These are phyloP conservation scores for Yamadazyma buinensis DNA, from an alignment of 1,139 yeast genomes.

Conservation along the genomic window DNA sequence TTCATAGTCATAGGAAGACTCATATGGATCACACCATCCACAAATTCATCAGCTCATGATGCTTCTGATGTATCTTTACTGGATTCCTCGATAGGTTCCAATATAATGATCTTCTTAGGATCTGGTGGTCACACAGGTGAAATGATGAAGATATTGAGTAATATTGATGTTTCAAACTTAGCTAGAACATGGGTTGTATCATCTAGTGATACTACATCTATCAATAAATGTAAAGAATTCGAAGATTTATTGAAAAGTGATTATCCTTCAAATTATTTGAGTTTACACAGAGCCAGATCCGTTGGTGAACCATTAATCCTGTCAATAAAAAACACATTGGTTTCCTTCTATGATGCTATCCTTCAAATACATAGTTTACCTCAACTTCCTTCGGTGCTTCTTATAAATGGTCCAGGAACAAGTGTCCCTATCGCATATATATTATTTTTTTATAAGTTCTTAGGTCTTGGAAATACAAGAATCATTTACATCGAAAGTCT, in stretches of 20 bases:
- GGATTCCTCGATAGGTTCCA: conserved; percentile 16
- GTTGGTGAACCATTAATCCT: conserved; percentile 62
- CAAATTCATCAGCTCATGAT: conserved; percentile 8
- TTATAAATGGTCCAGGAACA: conserved; percentile 95
- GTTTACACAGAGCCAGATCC: conserved; percentile 69
- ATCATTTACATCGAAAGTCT: conserved; percentile 83
- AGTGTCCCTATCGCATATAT: conserved; percentile 73
- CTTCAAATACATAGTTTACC: conserved; percentile 16
- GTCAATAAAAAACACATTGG: conserved; percentile 51
- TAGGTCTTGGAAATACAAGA: conserved; percentile 51
- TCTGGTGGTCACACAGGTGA: conserved; percentile 97
- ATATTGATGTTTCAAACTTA: conserved; percentile 23
- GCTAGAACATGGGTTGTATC: conserved; percentile 45
- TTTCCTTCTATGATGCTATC: conserved; percentile 33
- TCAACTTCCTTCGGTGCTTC: conserved; percentile 47
- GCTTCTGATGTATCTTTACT: neutral
- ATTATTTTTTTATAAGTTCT: conserved; percentile 48
- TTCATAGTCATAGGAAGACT: conserved; percentile 23
- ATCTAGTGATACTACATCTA: conserved; percentile 60
- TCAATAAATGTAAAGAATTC: conserved; percentile 43
- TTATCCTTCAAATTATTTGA: conserved; percentile 23
- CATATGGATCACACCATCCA: conserved; percentile 27
- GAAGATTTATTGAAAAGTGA: conserved; percentile 23
- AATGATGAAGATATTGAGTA: conserved; percentile 65
- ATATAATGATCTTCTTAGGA: conserved; percentile 59